Base-by-base conservation (phyloP, 140 eudicot species). In the Flaveria floridana region DNA sequence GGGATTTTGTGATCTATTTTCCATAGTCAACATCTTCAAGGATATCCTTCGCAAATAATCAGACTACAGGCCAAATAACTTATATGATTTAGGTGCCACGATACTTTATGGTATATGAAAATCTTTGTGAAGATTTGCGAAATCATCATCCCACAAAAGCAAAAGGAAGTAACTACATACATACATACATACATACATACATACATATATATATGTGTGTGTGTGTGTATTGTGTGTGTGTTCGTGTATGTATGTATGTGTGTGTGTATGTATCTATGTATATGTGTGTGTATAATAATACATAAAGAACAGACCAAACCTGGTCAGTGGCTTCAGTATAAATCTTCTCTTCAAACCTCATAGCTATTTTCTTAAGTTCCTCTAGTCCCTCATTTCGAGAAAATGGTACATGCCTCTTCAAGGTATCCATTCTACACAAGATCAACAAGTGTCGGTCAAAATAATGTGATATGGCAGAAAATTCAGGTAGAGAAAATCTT, bases 31-130 rank as follows among this genome's bases (percentile, higher is more conserved):
- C 92, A 88, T 86, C 85, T 91, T 91, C 84, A 88, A 79, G 65
- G 97, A 88, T 73, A 91, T 91, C 78, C 83, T 88, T 59, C 95
- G 81, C 73, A 91, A 65, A 83, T 91, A 91, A 81, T 88, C 95
- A 41, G 87, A 78, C 97, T 91, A 85, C 77, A 85, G 74, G 71
- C 57, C 23, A 65, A 64, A 58, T 48, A 16, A 55, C 58, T 2
- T 15, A 37, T 44, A 55, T 16, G 48, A 9, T 67, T 65, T 58
- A 50, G 76, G 72, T 8, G 21, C 56, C 57, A 13, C 41, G 72
- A 86, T 37, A 71, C 23, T 68, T 80, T 74, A 73, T 8, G 2
- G 20, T 64, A 41, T 78, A 65, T 34, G 7, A 34, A 34, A 34
- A 34, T 34, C 8, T 30, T 30, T 34, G 41, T 19, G 44, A 37